Percentiles rank a stretch among this genome's conserved stretches.
Evolutionary conservation across 352 stramenopile species (phyloP).

Genomic region (Albugo candida): DNA sequence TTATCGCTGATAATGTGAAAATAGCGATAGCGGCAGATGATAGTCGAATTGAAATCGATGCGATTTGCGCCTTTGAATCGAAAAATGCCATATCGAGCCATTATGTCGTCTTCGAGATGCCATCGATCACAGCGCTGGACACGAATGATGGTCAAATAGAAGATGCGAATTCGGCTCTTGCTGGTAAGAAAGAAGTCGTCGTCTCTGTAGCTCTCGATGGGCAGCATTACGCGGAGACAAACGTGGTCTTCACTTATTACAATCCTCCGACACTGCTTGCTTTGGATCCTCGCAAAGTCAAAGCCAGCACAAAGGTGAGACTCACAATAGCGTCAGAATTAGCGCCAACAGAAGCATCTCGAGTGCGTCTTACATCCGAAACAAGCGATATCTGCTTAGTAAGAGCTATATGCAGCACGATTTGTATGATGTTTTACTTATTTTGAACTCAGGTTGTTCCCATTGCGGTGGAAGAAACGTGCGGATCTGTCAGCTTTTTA

Average conservation of each 20-base stretch:
- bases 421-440: background rate
- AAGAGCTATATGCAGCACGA: background rate
- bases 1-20: constrained; percentile 29
- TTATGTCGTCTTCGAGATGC: background rate
- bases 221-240: constrained; percentile 19
- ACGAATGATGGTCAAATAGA: background rate
- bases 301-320: background rate
- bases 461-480: constrained; percentile 8
- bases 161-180: constrained; percentile 9
- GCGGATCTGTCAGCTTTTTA: constrained; percentile 11
- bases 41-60: constrained; percentile 21
- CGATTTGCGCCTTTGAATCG: constrained; percentile 10
- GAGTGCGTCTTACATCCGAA: too few species aligned
- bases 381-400: constrained; percentile 9
- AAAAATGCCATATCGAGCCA: background rate
- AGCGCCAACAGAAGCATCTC: too few species aligned
- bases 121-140: background rate
- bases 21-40: constrained; percentile 13
- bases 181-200: constrained; percentile 18
- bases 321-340: background rate
- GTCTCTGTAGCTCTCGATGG: constrained; percentile 35
- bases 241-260: constrained; percentile 14
- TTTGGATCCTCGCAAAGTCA: constrained; percentile 9
- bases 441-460: constrained; percentile 2
- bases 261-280: constrained; percentile 6